Conservation (phyloP, 108 stramenopile genomes). For the Nitzschia sp. region DNA sequence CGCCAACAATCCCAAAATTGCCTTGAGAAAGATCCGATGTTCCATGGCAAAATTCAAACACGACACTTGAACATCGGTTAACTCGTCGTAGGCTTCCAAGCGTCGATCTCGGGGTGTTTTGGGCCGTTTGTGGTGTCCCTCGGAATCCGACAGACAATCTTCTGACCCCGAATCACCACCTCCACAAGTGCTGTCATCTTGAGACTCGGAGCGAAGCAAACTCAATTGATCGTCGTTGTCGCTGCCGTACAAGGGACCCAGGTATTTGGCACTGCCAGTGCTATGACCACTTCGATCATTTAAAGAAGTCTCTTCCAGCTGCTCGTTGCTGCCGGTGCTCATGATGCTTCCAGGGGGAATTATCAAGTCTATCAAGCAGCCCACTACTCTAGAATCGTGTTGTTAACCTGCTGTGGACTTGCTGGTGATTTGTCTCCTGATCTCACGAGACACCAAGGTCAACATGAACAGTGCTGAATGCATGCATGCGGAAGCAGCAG, state of each 20-base stretch:
- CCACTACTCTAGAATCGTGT: too few relatives aligned
- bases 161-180: background rate
- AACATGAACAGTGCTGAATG: too few relatives aligned
- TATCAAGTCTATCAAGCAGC: too few relatives aligned
- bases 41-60: slow-evolving; percentile 63
- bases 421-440: too few relatives aligned
- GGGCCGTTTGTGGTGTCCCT: background rate
- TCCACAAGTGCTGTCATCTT: background rate
- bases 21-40: slow-evolving; percentile 77
- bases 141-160: background rate
- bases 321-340: too few relatives aligned
- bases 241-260: too few relatives aligned
- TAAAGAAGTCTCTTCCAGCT: too few relatives aligned
- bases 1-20: slow-evolving; percentile 59
- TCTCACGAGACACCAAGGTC: too few relatives aligned
- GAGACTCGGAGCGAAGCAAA: background rate
- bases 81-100: slow-evolving; percentile 2
- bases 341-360: too few relatives aligned
- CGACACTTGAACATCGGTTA: slow-evolving; percentile 7
- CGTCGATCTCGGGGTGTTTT: background rate
- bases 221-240: too few relatives aligned
- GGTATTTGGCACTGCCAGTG: background rate
- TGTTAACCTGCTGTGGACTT: too few relatives aligned
- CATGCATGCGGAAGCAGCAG: too few relatives aligned
- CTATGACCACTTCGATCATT: background rate